These are phyloP conservation scores for Colletotrichum cuscutae DNA, from an alignment of 2,329 filamentous ascomycete species.

Conservation along the genomic window DNA sequence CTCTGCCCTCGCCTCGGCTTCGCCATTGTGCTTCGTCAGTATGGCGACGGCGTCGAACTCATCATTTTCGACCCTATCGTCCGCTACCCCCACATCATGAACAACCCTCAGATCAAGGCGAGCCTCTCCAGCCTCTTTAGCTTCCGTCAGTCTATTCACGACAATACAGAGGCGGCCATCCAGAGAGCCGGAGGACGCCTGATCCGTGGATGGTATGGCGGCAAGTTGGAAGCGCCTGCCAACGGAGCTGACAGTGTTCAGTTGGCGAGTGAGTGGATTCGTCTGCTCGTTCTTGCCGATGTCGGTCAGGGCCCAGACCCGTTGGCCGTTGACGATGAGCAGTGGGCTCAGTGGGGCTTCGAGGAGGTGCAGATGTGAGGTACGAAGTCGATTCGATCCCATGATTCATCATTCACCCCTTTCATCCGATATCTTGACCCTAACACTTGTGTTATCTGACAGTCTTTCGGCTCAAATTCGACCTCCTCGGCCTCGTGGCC, in stretches of 20 bases:
- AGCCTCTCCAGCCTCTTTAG: not conserved
- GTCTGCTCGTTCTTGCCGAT: not conserved
- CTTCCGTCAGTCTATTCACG: not conserved
- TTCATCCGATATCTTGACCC: no score
- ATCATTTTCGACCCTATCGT: not conserved
- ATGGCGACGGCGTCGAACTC: not conserved
- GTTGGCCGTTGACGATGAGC: not conserved
- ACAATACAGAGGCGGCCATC: not conserved
- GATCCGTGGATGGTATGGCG: not conserved
- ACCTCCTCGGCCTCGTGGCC: no score
- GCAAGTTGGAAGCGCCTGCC: not conserved
- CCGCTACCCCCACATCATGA: not conserved
- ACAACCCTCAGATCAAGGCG: not conserved
- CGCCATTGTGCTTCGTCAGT: not conserved
- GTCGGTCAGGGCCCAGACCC: not conserved
- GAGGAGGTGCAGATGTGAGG: not conserved
- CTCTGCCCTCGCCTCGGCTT: not conserved
- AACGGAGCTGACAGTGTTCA: not conserved
- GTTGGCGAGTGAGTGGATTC: not conserved
- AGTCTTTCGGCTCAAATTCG: no score
- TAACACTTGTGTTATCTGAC: no score
- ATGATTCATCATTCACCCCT: no score
- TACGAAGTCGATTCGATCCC: not conserved
- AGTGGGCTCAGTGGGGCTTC: not conserved
- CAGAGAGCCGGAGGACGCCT: not conserved